Evolutionary conservation across 345 rosid genomes (phyloP).

Genomic region (Eucalyptus sideroxylon): DNA sequence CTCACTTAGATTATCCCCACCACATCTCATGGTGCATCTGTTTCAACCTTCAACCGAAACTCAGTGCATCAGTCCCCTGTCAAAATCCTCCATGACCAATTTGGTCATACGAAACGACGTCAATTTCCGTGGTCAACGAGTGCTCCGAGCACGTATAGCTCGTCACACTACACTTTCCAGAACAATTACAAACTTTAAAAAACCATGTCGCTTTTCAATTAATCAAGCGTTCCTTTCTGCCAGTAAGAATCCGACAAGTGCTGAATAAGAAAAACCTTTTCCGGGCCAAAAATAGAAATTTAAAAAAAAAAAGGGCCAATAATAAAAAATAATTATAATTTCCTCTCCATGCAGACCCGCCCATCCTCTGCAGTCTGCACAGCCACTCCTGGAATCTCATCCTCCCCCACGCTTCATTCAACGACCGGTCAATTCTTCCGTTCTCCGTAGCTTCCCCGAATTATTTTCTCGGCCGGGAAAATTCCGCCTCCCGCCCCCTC

Average conservation of each 20-base stretch:
- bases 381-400: background rate
- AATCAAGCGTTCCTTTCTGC: background rate
- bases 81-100: background rate
- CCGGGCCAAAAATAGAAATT: background rate
- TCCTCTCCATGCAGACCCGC: background rate
- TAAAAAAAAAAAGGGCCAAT: background rate
- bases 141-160: background rate
- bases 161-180: background rate
- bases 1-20: background rate
- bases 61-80: background rate
- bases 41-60: background rate
- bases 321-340: too few species aligned
- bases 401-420: background rate
- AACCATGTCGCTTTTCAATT: background rate
- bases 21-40: background rate
- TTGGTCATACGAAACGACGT: background rate
- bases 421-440: background rate
- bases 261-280: background rate
- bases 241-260: background rate
- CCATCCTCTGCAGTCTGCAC: background rate
- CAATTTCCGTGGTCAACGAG: background rate
- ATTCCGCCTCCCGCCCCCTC: background rate
- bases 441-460: background rate
- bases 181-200: background rate
- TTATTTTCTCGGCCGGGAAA: background rate